Conservation (phyloP, 176 grass and related monocot species). For the Raddia guianensis region DNA sequence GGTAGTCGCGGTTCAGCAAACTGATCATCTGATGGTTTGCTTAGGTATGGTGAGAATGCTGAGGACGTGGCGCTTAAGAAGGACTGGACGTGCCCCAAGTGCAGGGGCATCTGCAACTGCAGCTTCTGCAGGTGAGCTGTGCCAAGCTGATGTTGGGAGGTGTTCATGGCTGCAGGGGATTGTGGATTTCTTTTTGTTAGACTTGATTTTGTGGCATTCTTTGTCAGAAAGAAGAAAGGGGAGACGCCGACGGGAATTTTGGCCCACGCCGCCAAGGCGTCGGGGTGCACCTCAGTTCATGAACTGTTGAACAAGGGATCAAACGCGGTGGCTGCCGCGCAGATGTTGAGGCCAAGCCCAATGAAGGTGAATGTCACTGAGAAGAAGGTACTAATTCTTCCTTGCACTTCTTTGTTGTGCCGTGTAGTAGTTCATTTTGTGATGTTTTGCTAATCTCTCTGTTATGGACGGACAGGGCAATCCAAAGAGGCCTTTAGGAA, state of each 20-base stretch:
- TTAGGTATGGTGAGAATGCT: conserved; percentile 80
- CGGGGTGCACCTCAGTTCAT: conserved; percentile 71
- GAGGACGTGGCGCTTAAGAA: conserved; percentile 49
- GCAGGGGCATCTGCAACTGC: conserved; percentile 92
- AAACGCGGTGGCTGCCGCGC: conserved; percentile 54
- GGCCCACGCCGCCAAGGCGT: conserved; percentile 81
- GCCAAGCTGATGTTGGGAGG: not conserved
- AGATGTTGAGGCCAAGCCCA: conserved; percentile 33
- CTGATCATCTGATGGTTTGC: not conserved
- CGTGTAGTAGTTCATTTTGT: conserved; percentile 22
- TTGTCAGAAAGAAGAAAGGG: conserved; percentile 85
- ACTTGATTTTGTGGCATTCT: conserved; percentile 21
- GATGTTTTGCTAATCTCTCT: conserved; percentile 28
- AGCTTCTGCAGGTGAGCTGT: conserved; percentile 86
- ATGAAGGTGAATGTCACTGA: conserved; percentile 27
- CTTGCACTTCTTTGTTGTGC: not conserved
- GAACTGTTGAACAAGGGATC: conserved; percentile 62
- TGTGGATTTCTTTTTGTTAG: not conserved
- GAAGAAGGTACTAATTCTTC: conserved; percentile 43
- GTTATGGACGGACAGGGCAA: conserved; percentile 25
- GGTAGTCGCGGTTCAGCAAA: not conserved
- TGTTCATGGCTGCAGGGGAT: not conserved
- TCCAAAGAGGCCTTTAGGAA: conserved; percentile 27
- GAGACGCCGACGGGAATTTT: conserved; percentile 78
- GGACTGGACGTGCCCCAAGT: conserved; percentile 88